Evolutionary conservation across 371 early-diverging fungal genomes (phyloP), one percentile per base, ranked within the genome.

Genomic region (Apophysomyces trapeziformis): DNA sequence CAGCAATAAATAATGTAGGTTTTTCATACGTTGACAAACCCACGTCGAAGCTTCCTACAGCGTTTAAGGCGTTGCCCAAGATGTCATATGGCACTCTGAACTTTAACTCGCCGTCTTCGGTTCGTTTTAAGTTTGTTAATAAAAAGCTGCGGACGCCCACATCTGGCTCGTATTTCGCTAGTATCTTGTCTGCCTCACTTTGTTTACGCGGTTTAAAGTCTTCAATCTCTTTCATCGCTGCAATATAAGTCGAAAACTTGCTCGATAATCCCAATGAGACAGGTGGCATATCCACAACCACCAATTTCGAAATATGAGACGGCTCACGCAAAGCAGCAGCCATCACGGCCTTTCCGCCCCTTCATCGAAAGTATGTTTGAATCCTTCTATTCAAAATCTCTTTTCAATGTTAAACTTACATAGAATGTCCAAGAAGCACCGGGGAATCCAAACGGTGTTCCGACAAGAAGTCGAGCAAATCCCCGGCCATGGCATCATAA

Each of bases 261-360:
- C 71, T 58, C 0, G 86, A 79, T 13, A 93, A 72, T 4, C 71
- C 71, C 21, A 85, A 62, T 1, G 76, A 64, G 4, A 83, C 70
- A 0, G 98, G 97, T 1, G 95, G 87, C 81, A 93, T 93, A 67
- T 98, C 97, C 5, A 95, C 94, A 2, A 95, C 92, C 14, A 95
- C 76, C 12, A 96, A 74, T 58, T 87, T 89, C 13, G 88, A 82
- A 4, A 96, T 64, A 7, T 79, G 65, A 1, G 72, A 67, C 0
- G 87, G 90, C 9, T 77, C 61, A n/a, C 66, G 54, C 35, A 96
- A 71, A 0, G 95, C 94, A 14, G 91, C 67, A 16, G 81, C 78
- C 96, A 98, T 96, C 0, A 91, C 94, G 0, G 89, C 92, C 67
- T 96, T 95, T 21, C 96, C 97, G 26, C 98, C 98, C 92, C 90